These are phyloP conservation scores for Cryptosporidium baileyi DNA, from an alignment of 169 alveolate species.

Conservation along the genomic window DNA sequence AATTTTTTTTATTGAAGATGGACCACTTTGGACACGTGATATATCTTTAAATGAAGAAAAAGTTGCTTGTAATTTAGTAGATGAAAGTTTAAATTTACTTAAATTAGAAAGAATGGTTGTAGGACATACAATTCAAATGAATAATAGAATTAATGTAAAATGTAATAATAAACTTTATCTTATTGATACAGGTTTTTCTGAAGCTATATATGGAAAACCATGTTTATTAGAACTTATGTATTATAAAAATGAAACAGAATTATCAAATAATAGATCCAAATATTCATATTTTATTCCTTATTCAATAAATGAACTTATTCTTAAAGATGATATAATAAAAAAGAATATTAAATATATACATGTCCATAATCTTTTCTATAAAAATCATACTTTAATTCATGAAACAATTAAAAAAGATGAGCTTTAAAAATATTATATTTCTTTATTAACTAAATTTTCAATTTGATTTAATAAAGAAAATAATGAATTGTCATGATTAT, in stretches of 20 bases:
- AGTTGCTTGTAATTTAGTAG: constrained; percentile 45
- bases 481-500: constrained; percentile 11
- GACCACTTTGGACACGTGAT: constrained; percentile 74
- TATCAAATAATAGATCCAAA: background rate
- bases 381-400: background rate
- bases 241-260: background rate
- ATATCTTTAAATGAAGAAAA: constrained; percentile 35
- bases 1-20: constrained; percentile 44
- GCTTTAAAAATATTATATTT: constrained; percentile 4
- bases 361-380: constrained; percentile 2
- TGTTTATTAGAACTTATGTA: constrained; percentile 28
- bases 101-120: constrained; percentile 67
- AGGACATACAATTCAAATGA: constrained; percentile 73
- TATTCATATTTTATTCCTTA: background rate
- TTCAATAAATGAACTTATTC: constrained; percentile 38
- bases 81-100: constrained; percentile 27
- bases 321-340: background rate
- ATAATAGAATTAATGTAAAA: constrained; percentile 41
- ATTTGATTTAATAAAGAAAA: constrained; percentile 6
- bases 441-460: constrained; percentile 29
- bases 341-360: constrained; percentile 52
- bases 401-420: constrained; percentile 1
- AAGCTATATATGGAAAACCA: constrained; percentile 63
- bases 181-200: constrained; percentile 70
- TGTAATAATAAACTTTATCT: constrained; percentile 53